Conservation (phyloP, 2,329 filamentous ascomycete species). For the Pseudocercospora vitis region DNA sequence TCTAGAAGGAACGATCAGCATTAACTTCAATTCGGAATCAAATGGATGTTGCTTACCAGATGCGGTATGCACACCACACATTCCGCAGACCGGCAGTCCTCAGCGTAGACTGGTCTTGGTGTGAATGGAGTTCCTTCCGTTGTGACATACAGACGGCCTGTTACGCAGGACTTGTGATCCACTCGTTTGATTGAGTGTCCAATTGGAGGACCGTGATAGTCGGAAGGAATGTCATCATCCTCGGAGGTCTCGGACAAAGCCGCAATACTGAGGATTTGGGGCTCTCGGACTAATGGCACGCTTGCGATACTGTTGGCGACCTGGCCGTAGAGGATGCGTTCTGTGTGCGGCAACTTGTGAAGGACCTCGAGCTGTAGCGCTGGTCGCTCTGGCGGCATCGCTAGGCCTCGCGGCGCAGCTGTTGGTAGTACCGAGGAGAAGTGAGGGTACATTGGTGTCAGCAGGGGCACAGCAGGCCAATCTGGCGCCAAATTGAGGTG, state of each 20-base stretch:
- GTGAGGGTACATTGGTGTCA: not conserved
- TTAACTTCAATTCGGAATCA: not conserved
- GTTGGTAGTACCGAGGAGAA: too few relatives aligned
- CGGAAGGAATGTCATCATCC: not conserved
- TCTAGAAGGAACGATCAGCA: not conserved
- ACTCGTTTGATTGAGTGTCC: not conserved
- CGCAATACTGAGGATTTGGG: not conserved
- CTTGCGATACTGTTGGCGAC: not conserved
- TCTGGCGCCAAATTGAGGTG: too few relatives aligned
- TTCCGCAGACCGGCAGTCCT: not conserved
- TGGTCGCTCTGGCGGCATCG: too few relatives aligned
- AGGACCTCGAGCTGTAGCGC: too few relatives aligned
- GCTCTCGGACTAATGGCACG: not conserved
- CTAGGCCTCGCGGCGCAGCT: too few relatives aligned
- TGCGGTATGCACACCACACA: not conserved
- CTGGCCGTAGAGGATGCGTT: too few relatives aligned
- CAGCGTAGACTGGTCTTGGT: not conserved
- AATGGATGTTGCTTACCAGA: not conserved
- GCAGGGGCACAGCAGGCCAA: not conserved
- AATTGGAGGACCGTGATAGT: constrained; percentile 2
- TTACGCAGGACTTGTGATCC: not conserved
- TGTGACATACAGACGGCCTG: not conserved
- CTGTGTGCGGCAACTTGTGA: too few relatives aligned
- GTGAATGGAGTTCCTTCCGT: not conserved
- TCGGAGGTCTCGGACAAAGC: not conserved